Base-by-base conservation (phyloP, 805 yeast genomes). In the Kluyveromyces lactis region DNA sequence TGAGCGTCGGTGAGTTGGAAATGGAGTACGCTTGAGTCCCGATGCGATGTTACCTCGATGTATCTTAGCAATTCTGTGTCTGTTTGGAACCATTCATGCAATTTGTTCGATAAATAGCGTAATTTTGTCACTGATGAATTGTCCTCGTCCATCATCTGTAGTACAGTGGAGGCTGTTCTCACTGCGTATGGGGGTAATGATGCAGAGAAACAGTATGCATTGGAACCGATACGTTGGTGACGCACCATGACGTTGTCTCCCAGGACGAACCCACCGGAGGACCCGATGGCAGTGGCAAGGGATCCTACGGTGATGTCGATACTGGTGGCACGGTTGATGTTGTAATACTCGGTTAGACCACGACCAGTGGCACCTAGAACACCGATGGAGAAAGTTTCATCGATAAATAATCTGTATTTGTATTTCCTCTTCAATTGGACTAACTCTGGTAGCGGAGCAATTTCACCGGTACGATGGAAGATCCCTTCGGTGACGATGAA, bases 251-350 rank as follows among this genome's bases (percentile, higher is more conserved):
- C 81, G 18, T 67, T 62, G 31, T 75, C 81, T 42, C 97, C 98
- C 21, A 85, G 83, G 56, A 95, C 92, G 65, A 86, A 90, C 1
- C 95, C 97, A 47, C 98, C 98, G 36, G 90, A 78, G 1, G 92
- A 71, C 7, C 86, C 90, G 47, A 90, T 71, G 0, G 95, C 70
- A 33, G 72, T 71, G 12, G 95, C 92, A 70, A 92, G 63, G 1
- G 95, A 77, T 18, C 97, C 96, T 38, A 86, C 73, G 8, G 95
- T 85, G 46, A 92, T 79, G 50, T 90, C 92, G 44, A 92, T 69
- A 35, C 82, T 84, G 5, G 55, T 53, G 4, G 70, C 59, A 48
- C 95, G 77, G 42, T 79, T 73, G 49, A 89, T 67, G 33, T 69
- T 73, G 48, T 58, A 82, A 55, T 75, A 79, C 63, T 94, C 97